Evolutionary conservation across 768 basidiomycete genomes (phyloP), one percentile per base, ranked within the genome.

Genomic region (Kwoniella newhampshirensis): DNA sequence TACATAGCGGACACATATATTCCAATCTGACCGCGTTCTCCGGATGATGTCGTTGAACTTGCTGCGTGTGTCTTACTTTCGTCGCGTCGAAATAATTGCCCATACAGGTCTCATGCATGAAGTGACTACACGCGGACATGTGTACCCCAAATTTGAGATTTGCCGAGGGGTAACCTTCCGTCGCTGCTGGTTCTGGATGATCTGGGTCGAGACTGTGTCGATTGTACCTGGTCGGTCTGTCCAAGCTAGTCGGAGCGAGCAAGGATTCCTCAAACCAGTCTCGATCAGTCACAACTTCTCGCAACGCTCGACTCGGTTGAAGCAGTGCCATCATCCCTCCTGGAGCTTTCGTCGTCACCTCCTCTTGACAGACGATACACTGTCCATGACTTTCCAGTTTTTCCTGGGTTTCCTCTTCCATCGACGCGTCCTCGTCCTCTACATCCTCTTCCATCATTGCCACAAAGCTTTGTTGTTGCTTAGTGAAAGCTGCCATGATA

Each of bases 341-440:
- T 0, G 88, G 80, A 58, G 83, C 82, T 15, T 81, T 77, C 2
- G 81, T 71, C 63, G 84, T 87, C 49, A 97, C 83, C 59, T 92
- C 89, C 71, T 98, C 96, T 73, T 98, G 96, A 66, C 96, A 99
- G 9, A 98, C 92, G 60, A 99, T 98, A 73, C 96, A 99, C n/a
- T 87, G 87, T 2, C 94, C 94, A 58, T 85, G 87, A 12, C 86
- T 86, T 1, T 76, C 78, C 7, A 81, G 78, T 35, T 79, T 79
- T 4, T 77, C 79, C 58, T 62, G 60, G 26, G 59, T 43, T 18
- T 43, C 26, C 5, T 83, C 82, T 8, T 56, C 64, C 45, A 89
- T 85, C 72, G 32, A 36, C n/a, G 32, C 55, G 18, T 58, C 56
- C 13, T 63, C 65, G 7, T 73, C 75, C 5, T 84, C 86, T 17